Conservation (phyloP, 2,329 filamentous ascomycete species). For the Fonsecaea pedrosoi region DNA sequence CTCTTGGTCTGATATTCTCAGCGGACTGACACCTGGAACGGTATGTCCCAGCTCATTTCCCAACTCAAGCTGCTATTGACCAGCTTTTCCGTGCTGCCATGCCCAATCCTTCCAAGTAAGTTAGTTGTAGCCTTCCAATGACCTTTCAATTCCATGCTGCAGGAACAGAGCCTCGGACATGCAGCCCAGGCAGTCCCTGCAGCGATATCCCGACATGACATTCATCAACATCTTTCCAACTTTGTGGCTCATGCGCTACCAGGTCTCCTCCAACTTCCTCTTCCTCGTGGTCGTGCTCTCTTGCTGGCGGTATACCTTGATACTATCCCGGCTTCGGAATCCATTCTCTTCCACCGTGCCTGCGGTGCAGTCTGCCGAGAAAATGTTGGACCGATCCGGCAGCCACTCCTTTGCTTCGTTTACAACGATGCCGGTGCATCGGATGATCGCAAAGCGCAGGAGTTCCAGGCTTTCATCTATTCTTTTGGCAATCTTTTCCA, state of each 20-base stretch:
- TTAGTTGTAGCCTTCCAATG: not conserved
- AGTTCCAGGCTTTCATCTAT: not conserved
- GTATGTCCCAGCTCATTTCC: not conserved
- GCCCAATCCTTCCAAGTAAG: not conserved
- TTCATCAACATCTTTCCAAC: not conserved
- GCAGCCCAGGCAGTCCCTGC: too few relatives aligned
- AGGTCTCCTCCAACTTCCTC: not conserved
- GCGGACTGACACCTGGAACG: not conserved
- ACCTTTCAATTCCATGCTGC: not conserved
- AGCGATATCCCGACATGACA: not conserved
- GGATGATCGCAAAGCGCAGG: conserved; percentile 12
- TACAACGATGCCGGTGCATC: not conserved
- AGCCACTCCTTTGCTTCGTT: conserved; percentile 6
- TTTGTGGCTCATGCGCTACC: not conserved
- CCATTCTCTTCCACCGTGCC: conserved; percentile 24
- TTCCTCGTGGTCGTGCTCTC: not conserved
- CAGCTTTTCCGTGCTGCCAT: not conserved
- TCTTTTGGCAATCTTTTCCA: not conserved
- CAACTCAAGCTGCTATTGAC: not conserved
- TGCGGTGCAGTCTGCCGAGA: conserved; percentile 3
- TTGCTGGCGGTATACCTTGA: conserved; percentile 10
- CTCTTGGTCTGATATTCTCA: not conserved
- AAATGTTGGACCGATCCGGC: conserved; percentile 15
- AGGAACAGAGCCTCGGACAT: not conserved
- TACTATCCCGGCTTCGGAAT: conserved; percentile 1